A percentile compares a stretch with the other conserved stretches of the same genome.
These are phyloP conservation scores for Plasmodium vinckei DNA, from an alignment of 169 alveolate genomes.

Conservation along the genomic window DNA sequence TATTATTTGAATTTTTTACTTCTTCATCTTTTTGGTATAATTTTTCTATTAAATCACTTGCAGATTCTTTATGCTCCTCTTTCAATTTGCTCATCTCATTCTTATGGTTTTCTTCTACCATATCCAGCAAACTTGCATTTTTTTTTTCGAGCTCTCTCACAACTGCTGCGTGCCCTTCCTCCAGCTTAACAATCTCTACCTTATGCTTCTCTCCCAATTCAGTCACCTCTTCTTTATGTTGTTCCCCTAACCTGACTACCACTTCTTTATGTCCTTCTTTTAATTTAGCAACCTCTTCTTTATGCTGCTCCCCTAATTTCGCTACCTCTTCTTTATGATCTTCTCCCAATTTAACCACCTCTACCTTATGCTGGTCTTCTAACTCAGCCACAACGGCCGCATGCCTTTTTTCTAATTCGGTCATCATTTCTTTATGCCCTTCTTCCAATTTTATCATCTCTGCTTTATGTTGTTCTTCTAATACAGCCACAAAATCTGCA, in stretches of 20 bases:
- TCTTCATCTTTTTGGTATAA: conserved; percentile 33
- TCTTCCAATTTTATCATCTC: neutral
- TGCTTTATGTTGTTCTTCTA: conserved; percentile 5
- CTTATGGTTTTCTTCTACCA: neutral
- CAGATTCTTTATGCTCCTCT: conserved; percentile 14
- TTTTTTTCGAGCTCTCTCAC: neutral
- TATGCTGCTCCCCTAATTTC: neutral
- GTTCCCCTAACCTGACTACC: neutral
- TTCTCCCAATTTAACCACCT: neutral
- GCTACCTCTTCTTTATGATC: neutral
- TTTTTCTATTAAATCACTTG: neutral
- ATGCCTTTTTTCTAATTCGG: neutral
- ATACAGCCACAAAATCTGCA: neutral
- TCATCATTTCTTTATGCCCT: too few relatives aligned
- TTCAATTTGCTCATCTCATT: neutral
- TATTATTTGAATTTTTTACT: conserved; percentile 20
- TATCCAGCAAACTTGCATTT: neutral
- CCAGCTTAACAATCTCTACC: neutral
- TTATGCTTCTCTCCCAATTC: neutral
- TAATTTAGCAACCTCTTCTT: neutral
- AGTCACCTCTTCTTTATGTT: neutral
- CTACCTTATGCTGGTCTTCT: neutral
- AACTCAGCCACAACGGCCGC: neutral
- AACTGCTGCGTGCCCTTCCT: neutral
- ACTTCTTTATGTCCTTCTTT: neutral